Base-by-base conservation (phyloP, 306 rosid genomes). In the Sechiopsis laciniata region DNA sequence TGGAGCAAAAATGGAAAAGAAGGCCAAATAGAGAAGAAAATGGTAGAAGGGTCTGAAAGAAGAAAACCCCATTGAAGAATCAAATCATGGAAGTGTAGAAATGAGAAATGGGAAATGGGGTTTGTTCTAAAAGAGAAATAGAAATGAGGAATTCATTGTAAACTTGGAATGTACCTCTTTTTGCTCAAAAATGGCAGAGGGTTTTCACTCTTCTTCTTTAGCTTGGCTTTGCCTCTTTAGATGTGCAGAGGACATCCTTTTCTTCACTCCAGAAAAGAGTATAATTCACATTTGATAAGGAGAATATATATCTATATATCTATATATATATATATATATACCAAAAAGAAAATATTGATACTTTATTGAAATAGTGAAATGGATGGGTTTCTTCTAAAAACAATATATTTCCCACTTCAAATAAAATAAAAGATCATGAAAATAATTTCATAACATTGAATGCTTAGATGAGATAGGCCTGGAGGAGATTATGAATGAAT, bases 1-100 rank as follows among this genome's bases (percentile, higher is more conserved):
- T n/a, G 78, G 75, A 65, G 80, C 66, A 69, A 79, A 21, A 69
- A 69, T 21, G 73, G 76, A 78, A 59, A 68, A 81, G 37, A 62
- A 88, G 22, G 69, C 48, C 52, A 75, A 12, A 17, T 51, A 37
- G 37, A 42, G 48, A 42, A 42, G 48, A 42, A 42, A 24, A 82
- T 72, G 75, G 84, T 14, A 76, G 15, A 83, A 42, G 29, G 85
- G 61, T 69, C 55, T 82, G 67, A 76, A 71, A 4, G 75, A 73
- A 3, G 76, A 81, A 81, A 79, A 80, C 54, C 90, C 90, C 52
- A 35, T 40, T 19, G 15, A 59, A 10, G 45, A 22, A 45, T 59
- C 77, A 74, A 74, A 74, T 12, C 77, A 74, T 59, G 77, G 58
- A 60, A 20, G 55, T 51, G 40, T 14, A 51, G 52, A 37, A 57